A percentile compares a stretch with the other conserved stretches of the same genome.
These are phyloP conservation scores for Boletus reticuloceps DNA, from an alignment of 768 basidiomycete genomes.

Conservation along the genomic window DNA sequence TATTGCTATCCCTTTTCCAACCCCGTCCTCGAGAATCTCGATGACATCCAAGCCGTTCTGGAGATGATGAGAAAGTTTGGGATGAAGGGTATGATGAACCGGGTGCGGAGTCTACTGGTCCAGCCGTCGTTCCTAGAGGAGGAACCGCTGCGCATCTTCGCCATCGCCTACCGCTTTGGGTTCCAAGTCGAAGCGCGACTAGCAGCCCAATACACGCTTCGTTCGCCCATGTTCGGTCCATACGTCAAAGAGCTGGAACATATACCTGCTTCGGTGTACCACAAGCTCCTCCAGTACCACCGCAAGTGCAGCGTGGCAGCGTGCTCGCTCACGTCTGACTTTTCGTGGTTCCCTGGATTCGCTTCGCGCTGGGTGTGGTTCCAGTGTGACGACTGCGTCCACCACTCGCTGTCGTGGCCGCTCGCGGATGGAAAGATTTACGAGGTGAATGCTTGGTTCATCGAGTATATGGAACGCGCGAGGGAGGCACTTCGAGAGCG, in stretches of 20 bases:
- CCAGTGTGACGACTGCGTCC: conserved; percentile 38
- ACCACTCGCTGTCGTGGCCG: conserved; percentile 33
- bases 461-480: conserved; percentile 34
- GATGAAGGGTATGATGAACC: conserved; percentile 32
- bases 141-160: conserved; percentile 38
- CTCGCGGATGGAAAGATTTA: conserved; percentile 35
- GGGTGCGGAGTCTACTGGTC: conserved; percentile 28
- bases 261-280: conserved; percentile 36
- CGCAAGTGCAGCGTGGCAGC: conserved; percentile 32
- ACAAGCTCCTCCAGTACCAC: conserved; percentile 37
- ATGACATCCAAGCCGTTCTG: conserved; percentile 35
- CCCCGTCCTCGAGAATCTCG: conserved; percentile 33
- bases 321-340: conserved; percentile 32
- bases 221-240: conserved; percentile 33
- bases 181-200: conserved; percentile 32
- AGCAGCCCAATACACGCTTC: conserved; percentile 36
- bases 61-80: conserved; percentile 39
- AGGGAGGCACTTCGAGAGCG: conserved; percentile 29
- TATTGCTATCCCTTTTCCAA: conserved; percentile 37
- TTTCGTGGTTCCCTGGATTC: conserved; percentile 36
- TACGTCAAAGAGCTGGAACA: conserved; percentile 37
- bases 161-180: conserved; percentile 38
- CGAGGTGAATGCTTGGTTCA: conserved; percentile 35
- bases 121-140: conserved; percentile 25
- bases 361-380: conserved; percentile 39